These are phyloP conservation scores for Populus hybrid DNA, from an alignment of 441 rosid species.

Conservation along the genomic window DNA sequence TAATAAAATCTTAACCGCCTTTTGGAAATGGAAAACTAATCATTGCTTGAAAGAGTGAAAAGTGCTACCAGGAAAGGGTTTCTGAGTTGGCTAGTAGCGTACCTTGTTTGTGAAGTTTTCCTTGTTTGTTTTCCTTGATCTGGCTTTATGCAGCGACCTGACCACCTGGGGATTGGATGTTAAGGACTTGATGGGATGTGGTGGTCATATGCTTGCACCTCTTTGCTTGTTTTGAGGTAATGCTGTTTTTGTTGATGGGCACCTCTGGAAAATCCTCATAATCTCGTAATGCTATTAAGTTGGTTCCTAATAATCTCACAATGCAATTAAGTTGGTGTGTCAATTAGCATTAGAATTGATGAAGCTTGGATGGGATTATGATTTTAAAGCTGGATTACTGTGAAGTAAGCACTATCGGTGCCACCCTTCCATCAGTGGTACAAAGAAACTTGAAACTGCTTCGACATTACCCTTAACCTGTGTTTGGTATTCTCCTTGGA, in stretches of 20 bases:
- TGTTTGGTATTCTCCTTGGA: conserved; percentile 14
- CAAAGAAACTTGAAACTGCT: conserved; percentile 17
- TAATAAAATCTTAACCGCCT: background rate
- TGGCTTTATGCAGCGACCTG: conserved; percentile 63
- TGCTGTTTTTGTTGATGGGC: conserved; percentile 43
- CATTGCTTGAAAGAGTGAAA: conserved; percentile 10
- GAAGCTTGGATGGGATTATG: conserved; percentile 37
- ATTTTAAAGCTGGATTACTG: conserved; percentile 40
- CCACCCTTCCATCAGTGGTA: conserved; percentile 25
- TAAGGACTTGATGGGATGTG: conserved; percentile 79
- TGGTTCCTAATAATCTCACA: conserved; percentile 14
- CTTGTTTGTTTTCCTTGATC: conserved; percentile 83
- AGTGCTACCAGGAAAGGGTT: conserved; percentile 23
- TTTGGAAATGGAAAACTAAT: background rate
- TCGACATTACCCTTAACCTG: conserved; percentile 9
- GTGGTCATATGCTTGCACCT: conserved; percentile 50
- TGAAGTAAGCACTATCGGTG: conserved; percentile 34
- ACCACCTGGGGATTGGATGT: conserved; percentile 53
- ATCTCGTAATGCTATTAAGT: background rate
- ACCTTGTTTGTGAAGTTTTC: conserved; percentile 42
- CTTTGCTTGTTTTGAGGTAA: conserved; percentile 57
- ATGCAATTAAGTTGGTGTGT: conserved; percentile 23
- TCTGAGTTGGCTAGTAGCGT: conserved; percentile 27
- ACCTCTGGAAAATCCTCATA: conserved; percentile 20
- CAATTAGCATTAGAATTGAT: conserved; percentile 27